Percentiles rank a stretch among this genome's conserved stretches.
These are phyloP conservation scores for Xylaria nigripes DNA, from an alignment of 495 filamentous ascomycete genomes.

Conservation along the genomic window DNA sequence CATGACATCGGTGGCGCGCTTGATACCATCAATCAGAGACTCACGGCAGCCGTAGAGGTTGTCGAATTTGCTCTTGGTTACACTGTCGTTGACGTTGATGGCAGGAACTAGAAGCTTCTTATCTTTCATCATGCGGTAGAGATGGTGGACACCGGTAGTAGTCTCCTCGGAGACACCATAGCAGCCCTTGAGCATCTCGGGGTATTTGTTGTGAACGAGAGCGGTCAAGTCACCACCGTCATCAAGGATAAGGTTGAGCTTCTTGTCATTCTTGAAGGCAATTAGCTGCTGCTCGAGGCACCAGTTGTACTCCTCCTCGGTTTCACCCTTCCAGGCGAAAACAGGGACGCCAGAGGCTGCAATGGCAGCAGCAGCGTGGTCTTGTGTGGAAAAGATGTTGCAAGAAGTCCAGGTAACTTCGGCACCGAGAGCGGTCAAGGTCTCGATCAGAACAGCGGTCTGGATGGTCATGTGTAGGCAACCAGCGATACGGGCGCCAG, in stretches of 20 bases:
- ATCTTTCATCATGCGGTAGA: slow-evolving; percentile 95
- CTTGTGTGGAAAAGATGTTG: slow-evolving; percentile 99
- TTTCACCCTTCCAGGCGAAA: slow-evolving; percentile 99
- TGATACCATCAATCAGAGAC: slow-evolving; percentile 98
- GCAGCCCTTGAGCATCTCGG: slow-evolving; percentile 93
- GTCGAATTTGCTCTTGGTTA: slow-evolving; percentile 99
- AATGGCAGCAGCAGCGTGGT: slow-evolving; percentile 96
- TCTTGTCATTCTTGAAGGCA: slow-evolving; percentile 94
- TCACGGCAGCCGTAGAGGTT: slow-evolving; percentile 99
- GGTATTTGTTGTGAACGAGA: slow-evolving; percentile 96
- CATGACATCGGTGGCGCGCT: slow-evolving; percentile 99
- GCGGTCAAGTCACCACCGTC: slow-evolving; percentile 96
- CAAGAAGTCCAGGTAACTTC: slow-evolving; percentile 97
- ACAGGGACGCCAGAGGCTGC: slow-evolving; percentile 90
- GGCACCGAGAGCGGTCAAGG: slow-evolving; percentile 83
- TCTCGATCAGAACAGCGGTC: slow-evolving; percentile 98
- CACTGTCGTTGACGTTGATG: slow-evolving; percentile 99
- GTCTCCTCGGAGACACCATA: slow-evolving; percentile 99
- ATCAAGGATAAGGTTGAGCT: slow-evolving; percentile 96
- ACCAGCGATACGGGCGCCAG: slow-evolving; percentile 82
- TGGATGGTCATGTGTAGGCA: slow-evolving; percentile 99
- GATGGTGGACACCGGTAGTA: slow-evolving; percentile 98
- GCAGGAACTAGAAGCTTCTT: slow-evolving; percentile 83
- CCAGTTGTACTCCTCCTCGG: slow-evolving; percentile 99
- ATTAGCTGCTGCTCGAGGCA: slow-evolving; percentile 96